A percentile compares a stretch with the other conserved stretches of the same genome.
Conservation (phyloP, 2,329 filamentous ascomycete genomes). For the Diaporthe citri region DNA sequence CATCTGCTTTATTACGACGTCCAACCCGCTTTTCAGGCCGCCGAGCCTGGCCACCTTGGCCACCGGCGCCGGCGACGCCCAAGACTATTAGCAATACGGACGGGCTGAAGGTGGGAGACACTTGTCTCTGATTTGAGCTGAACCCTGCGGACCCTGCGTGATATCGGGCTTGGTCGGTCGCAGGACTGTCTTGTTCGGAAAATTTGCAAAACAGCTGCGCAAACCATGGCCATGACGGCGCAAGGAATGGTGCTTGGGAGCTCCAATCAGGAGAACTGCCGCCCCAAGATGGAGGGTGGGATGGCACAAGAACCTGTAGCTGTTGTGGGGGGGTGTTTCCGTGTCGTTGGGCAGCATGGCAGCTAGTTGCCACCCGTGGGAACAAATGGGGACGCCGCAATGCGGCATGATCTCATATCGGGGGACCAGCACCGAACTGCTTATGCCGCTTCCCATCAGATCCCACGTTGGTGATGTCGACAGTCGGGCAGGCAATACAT, state of each 20-base stretch:
- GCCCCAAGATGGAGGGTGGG: constrained; percentile 18
- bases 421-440: constrained; percentile 14
- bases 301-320: constrained; percentile 14
- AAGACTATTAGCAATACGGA: constrained; percentile 14
- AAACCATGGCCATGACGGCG: constrained; percentile 13
- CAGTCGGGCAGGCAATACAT: constrained; percentile 6
- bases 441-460: not conserved
- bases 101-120: constrained; percentile 8
- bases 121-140: constrained; percentile 17
- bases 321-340: constrained; percentile 23
- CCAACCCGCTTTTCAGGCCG: constrained; percentile 17
- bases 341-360: constrained; percentile 26
- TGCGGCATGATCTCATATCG: constrained; percentile 26
- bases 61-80: constrained; percentile 7
- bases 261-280: constrained; percentile 25
- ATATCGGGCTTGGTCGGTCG: constrained; percentile 16
- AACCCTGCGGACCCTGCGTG: constrained; percentile 14
- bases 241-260: not conserved
- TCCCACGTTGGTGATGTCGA: constrained; percentile 8
- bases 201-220: constrained; percentile 29
- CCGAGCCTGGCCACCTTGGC: constrained; percentile 9
- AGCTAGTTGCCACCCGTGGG: constrained; percentile 18
- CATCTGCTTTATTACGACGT: constrained; percentile 31
- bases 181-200: constrained; percentile 20
- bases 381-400: constrained; percentile 23